Base-by-base conservation (phyloP, 805 yeast genomes). In the Schwanniomyces vanrijiae region DNA sequence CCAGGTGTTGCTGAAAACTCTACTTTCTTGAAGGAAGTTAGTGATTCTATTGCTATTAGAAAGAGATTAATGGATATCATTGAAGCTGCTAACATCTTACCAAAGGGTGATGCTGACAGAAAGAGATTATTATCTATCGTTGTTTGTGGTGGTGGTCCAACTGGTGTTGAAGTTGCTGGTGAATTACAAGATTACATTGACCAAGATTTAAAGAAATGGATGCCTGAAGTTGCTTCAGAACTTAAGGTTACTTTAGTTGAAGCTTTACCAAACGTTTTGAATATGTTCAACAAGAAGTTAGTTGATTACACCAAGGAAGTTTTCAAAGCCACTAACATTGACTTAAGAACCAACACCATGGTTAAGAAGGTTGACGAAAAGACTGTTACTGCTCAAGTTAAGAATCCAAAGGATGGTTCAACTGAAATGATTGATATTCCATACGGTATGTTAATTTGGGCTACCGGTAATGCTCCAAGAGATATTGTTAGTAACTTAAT, bases 121-220 rank as follows among this genome's bases (percentile, higher is more conserved):
- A 81, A 83, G 71, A 82, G 96, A 67, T 78, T 92, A 59, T 79
- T 91, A 65, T 86, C 85, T 52, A 84, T 90, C 59, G 92, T 92
- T 52, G 96, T 92, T 52, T 95, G 94, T 56, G 98, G 98, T 61
- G 98, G 97, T 71, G 98, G 98, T 54, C 97, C 98, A 65, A 91
- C 98, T 38, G 98, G 98, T 75, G 97, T 91, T 52, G 97, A 90
- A 73, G 87, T 90, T 60, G 97, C 97, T 56, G 98, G 96, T 62
- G 97, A 92, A 72, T 75, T 91, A 59, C 95, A 88, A 73, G 98
- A 91, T 70, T 92, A 88, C 71, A 87, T 90, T 52, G 90, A 88
- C 67, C 95, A 91, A 68, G 98, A 91, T 69, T 78, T 91, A 70
- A 72, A 75, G 59, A 88, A 85, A 71, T 88, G 95, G 90, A 86